These are phyloP conservation scores for Lachnellula cervina DNA, from an alignment of 2,329 filamentous ascomycete genomes.

Conservation along the genomic window DNA sequence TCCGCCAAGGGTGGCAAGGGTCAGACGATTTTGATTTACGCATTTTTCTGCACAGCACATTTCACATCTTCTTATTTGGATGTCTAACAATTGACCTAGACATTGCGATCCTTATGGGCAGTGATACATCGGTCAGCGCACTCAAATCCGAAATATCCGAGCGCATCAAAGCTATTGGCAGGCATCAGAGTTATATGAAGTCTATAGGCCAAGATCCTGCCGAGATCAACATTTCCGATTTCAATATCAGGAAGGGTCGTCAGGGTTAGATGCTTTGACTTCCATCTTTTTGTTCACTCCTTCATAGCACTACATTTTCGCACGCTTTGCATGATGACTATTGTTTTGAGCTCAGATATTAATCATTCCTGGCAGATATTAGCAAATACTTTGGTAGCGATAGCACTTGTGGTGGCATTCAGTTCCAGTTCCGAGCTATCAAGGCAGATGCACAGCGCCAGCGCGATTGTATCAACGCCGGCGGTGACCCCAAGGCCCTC, in stretches of 20 bases:
- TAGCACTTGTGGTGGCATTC: constrained; percentile 52
- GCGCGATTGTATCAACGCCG: constrained; percentile 39
- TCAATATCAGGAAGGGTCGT: neutral
- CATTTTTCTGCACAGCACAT: neutral
- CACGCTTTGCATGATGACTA: neutral
- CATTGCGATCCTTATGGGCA: constrained; percentile 3
- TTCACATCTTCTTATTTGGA: neutral
- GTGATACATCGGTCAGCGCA: neutral
- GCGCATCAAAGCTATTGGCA: neutral
- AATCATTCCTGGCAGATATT: constrained; percentile 42
- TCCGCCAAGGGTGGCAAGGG: neutral
- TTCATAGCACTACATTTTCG: neutral
- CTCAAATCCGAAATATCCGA: neutral
- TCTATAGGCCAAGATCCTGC: neutral
- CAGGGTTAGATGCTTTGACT: neutral
- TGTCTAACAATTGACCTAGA: constrained; percentile 2
- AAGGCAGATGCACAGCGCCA: constrained; percentile 49
- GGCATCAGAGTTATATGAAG: neutral
- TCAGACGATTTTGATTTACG: constrained; percentile 1
- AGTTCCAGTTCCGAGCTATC: constrained; percentile 55
- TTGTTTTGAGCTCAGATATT: neutral
- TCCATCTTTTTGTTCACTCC: constrained; percentile 1
- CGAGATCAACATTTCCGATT: neutral
- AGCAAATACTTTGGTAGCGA: constrained; percentile 54
- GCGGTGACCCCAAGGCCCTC: constrained; percentile 39